Base-by-base conservation (phyloP, 2,329 filamentous ascomycete genomes). In the Epichloe bromicola region DNA sequence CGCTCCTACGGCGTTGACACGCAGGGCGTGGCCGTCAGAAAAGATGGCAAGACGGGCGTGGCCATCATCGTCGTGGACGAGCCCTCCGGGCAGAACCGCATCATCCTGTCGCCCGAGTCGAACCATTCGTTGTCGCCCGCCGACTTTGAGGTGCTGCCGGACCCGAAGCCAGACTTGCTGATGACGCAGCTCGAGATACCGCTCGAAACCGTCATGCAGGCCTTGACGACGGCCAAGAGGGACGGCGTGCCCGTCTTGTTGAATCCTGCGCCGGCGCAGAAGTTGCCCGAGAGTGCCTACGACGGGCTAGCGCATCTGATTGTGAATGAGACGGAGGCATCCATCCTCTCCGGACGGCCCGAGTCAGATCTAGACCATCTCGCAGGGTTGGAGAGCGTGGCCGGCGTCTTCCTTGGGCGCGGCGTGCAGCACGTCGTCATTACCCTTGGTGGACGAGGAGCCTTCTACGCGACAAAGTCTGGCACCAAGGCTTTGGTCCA, bases 271-370 rank as follows among this genome's bases (percentile, higher is more conserved):
- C 85, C 86, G 4, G 88, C 89, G 3, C 75, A 82, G 43, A 66
- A 70, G 8, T 68, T 95, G 3, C 88, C 87, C 1, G 72, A 72
- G 0, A 74, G 79, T 30, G 81, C 80, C 8, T 93, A 86, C 63
- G 59, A 65, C 6, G 79, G 78, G 1, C 75, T 96, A 34, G 80
- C 82, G 41, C 88, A 95, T 60, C 73, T 96, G 42, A 79, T 96
- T 48, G 79, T 96, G 60, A 96, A 97, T 62, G 90, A 96, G 71
- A 93, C 85, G 1, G 90, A 96, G 70, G 87, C 89, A 2, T 78
- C 82, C 8, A 78, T 90, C 47, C 75, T 95, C 50, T 82, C 79
- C 0, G 80, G 78, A 2, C 71, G 71, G 50, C 59, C 65, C 7
- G 74, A 77, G 57, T 67, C 64, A 0, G 73, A 74, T 23, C 70